A percentile compares a stretch with the other conserved stretches of the same genome.
Conservation (phyloP, 768 basidiomycete species). For the Terana coerulea region DNA sequence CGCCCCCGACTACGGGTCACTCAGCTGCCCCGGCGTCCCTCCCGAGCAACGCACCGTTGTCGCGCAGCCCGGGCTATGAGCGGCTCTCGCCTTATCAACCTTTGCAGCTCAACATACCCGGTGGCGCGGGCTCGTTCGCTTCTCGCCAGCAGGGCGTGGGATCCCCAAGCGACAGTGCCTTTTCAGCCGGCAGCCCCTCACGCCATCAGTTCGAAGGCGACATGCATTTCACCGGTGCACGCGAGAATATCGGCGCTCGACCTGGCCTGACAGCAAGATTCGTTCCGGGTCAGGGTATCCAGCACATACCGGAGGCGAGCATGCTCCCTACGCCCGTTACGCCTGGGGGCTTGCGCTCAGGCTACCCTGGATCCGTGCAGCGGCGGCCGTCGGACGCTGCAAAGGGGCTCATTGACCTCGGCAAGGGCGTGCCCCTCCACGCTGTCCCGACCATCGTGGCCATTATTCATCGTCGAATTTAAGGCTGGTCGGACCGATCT, state of each 20-base stretch:
- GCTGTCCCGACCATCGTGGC: slow-evolving; percentile 79
- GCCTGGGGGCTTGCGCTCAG: slow-evolving; percentile 32
- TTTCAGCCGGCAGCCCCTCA: slow-evolving; percentile 49
- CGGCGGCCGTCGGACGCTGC: slow-evolving; percentile 39
- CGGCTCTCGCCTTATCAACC: slow-evolving; percentile 51
- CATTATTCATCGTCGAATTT: slow-evolving; percentile 96
- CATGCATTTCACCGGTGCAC: slow-evolving; percentile 20
- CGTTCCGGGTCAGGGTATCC: slow-evolving; percentile 62
- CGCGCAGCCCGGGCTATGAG: slow-evolving; percentile 57
- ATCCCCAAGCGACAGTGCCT: slow-evolving; percentile 61
- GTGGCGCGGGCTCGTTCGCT: slow-evolving; percentile 33
- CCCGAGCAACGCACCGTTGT: slow-evolving; percentile 69
- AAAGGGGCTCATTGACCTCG: slow-evolving; percentile 53
- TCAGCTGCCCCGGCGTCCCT: slow-evolving; percentile 72
- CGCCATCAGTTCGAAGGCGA: slow-evolving; percentile 43
- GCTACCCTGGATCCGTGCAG: slow-evolving; percentile 20
- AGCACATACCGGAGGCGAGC: slow-evolving; percentile 43
- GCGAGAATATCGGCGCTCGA: slow-evolving; percentile 23
- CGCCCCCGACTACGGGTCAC: slow-evolving; percentile 44
- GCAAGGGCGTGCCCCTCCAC: slow-evolving; percentile 85
- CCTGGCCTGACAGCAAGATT: slow-evolving; percentile 52
- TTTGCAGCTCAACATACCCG: slow-evolving; percentile 60
- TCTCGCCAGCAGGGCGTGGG: slow-evolving; percentile 50
- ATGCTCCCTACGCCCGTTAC: slow-evolving; percentile 54
- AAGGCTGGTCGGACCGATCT: slow-evolving; percentile 95